A percentile compares a stretch with the other conserved stretches of the same genome.
Evolutionary conservation across 768 basidiomycete species (phyloP).

Genomic region (Leucogyrophana mollusca): DNA sequence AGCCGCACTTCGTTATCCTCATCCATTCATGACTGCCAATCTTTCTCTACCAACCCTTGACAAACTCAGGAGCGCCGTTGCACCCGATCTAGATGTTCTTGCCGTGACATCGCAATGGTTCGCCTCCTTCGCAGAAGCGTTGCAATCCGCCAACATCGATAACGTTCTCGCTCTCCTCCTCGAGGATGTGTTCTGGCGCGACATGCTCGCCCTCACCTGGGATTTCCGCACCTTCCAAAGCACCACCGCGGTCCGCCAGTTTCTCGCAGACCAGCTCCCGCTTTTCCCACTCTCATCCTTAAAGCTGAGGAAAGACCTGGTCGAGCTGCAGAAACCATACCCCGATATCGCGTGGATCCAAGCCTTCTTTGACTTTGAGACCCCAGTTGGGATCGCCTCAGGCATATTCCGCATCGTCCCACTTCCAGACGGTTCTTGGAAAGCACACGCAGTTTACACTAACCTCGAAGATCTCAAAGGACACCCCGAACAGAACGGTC

Average conservation of each 20-base stretch:
- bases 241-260: slow-evolving; percentile 33
- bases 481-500: slow-evolving; percentile 43
- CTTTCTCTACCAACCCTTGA: slow-evolving; percentile 22
- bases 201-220: slow-evolving; percentile 63
- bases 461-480: slow-evolving; percentile 49
- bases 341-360: slow-evolving; percentile 44
- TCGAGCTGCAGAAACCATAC: slow-evolving; percentile 25
- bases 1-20: too few relatives aligned
- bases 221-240: slow-evolving; percentile 58
- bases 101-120: slow-evolving; percentile 42
- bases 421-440: slow-evolving; percentile 40
- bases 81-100: slow-evolving; percentile 33
- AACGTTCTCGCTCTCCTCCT: slow-evolving; percentile 33
- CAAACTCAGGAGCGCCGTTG: slow-evolving; percentile 19
- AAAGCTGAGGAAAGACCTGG: slow-evolving; percentile 17
- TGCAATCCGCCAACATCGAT: slow-evolving; percentile 32
- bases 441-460: slow-evolving; percentile 48
- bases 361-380: slow-evolving; percentile 43
- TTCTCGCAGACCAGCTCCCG: slow-evolving; percentile 47
- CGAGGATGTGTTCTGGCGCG: slow-evolving; percentile 51
- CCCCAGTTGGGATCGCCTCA: slow-evolving; percentile 34
- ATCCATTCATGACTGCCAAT: neutral
- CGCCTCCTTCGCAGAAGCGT: slow-evolving; percentile 31
- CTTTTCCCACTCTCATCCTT: slow-evolving; percentile 19
- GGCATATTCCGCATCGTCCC: slow-evolving; percentile 50